Base-by-base conservation (phyloP, 805 yeast genomes). In the Saccharomyces eubayanus region DNA sequence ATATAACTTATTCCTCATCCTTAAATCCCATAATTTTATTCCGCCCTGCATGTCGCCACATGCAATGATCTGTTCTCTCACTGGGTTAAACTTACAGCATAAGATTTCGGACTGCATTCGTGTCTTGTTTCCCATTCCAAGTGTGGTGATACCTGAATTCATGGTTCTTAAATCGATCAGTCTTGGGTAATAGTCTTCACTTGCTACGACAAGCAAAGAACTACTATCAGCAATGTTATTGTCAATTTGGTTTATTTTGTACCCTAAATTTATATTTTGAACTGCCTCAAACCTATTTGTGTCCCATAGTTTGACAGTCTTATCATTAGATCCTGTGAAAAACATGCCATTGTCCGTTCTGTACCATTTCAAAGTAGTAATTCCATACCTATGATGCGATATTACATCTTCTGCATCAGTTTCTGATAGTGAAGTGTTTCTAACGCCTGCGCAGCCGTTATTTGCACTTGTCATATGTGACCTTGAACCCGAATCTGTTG, bases 331-430 rank as follows among this genome's bases (percentile, higher is more conserved):
- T 0, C 89, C 82, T 2, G 89, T 79, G 20, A 89, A 76, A 71
- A 89, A 90, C 83, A 91, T 77, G 0, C 96, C 97, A 31, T 84
- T 81, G 68, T 91, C 97, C 47, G 73, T 72, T 0, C 94, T 90
- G 92, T 96, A 92, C 97, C 97, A 91, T 61, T 77, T 74, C 0
- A 88, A 73, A 14, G 80, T 71, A 0, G 96, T 86, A 0, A 91
- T 75, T 0, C 96, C 96, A 65, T 76, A 89, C 20, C 72, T 66
- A 64, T 91, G 97, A 0, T 77, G 43, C 9, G 43, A 36, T n/a
- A 20, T 30, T 8, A 51, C 27, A 20, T 5, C 80, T 5, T 20
- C 36, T 36, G 31, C 20, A 12, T 28, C 43, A 11, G 43, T 16
- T 36, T 36, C 43, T 5, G 11, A 36, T 36, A 16, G 43, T 8